Evolutionary conservation across 352 stramenopile species (phyloP).

Genomic region (Pythium grandisporangium): DNA sequence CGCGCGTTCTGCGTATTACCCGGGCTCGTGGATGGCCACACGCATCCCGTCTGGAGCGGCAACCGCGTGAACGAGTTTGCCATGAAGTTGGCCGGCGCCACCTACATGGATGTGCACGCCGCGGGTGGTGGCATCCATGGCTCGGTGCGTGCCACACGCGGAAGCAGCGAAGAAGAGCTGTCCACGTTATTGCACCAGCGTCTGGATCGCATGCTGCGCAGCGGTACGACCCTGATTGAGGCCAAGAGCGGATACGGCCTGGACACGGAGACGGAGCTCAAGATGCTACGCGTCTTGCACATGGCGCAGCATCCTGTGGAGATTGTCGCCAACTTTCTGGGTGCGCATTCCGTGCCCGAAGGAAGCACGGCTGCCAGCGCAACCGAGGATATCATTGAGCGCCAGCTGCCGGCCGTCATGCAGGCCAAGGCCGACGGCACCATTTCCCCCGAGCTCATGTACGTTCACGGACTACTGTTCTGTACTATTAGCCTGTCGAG

Average conservation of each 20-base stretch:
- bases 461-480: too few species aligned
- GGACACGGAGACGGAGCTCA: constrained; percentile 74
- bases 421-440: constrained; percentile 56
- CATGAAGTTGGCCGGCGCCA: constrained; percentile 80
- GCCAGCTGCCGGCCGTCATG: constrained; percentile 62
- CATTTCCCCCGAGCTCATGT: constrained; percentile 79
- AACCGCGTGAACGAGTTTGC: constrained; percentile 82
- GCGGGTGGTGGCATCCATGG: constrained; percentile 74
- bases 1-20: constrained; percentile 61
- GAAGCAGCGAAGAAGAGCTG: constrained; percentile 58
- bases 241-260: constrained; percentile 81
- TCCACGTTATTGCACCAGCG: constrained; percentile 30
- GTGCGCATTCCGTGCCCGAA: constrained; percentile 69
- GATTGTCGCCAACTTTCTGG: constrained; percentile 74
- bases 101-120: constrained; percentile 80
- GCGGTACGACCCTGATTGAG: constrained; percentile 69
- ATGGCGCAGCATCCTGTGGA: constrained; percentile 46
- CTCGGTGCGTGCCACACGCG: constrained; percentile 61
- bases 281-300: constrained; percentile 81
- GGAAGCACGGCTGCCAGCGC: constrained; percentile 49
- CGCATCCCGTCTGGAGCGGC: constrained; percentile 77
- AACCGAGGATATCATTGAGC: constrained; percentile 60
- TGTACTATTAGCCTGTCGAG: too few species aligned
- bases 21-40: constrained; percentile 77
- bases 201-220: constrained; percentile 65